Base-by-base conservation (phyloP, 305 asterid species). In the Andrographis paniculata region DNA sequence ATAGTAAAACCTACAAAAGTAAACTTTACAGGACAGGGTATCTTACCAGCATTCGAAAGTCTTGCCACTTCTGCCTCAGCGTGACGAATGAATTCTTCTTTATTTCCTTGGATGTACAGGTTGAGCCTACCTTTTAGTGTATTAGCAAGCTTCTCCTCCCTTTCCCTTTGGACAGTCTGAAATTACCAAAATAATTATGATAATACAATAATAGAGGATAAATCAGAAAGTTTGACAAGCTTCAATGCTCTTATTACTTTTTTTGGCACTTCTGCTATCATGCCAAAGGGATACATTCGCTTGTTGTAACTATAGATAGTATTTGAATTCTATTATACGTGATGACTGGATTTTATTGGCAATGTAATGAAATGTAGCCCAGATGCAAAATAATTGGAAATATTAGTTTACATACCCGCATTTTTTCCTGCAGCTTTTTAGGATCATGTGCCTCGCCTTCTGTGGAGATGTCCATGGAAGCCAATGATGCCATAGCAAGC, bases 401-500 rank as follows among this genome's bases (percentile, higher is more conserved):
- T 27, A 40, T 42, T 37, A 67, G 39, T 66, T 37, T 43, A 39
- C 52, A 19, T 82, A 91, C 96, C 94, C 93, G 79, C 96, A 91
- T 79, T 67, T 80, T 83, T 48, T 91, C 95, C 66, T 79, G 94
- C 72, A 91, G 62, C 70, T 83, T 91, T 73, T 66, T 87, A 45
- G 86, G 48, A 77, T 91, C 99, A 64, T 87, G 47, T 1, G 78
- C 80, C 68, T 91, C 99, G 22, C 94, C 93, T 44, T 91, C 99
- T 4, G 87, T 20, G 55, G 73, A 75, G 52, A 87, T 63, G 64
- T 91, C 99, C 75, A 83, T 55, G 48, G 96, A 87, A 75, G 96
- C 96, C 96, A 91, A 83, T 67, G 96, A 91, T 62, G 99, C 96
- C 99, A 91, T 80, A 61, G 99, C 99, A 71, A 91, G 94, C 75